Evolutionary conservation across 306 rosid species (phyloP).

Genomic region (Castanopsis chinensis): DNA sequence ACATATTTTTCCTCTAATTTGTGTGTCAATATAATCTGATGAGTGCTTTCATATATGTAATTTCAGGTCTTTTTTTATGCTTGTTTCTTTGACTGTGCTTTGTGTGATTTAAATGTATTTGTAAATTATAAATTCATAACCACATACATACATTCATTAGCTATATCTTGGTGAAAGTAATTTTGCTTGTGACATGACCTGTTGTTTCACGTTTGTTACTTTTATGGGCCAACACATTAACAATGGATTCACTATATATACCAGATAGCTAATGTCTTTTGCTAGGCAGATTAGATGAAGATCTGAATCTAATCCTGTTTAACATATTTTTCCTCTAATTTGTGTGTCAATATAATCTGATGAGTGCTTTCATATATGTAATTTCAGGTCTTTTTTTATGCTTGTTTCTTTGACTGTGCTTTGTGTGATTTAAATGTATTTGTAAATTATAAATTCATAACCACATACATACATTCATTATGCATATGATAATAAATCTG

Average conservation of each 20-base stretch:
- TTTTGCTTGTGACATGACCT: too few species aligned
- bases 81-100: background rate
- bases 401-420: background rate
- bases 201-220: background rate
- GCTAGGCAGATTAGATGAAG: background rate
- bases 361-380: background rate
- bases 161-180: too few species aligned
- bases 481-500: background rate
- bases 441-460: background rate
- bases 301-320: conserved; percentile 14
- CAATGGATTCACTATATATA: background rate
- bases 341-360: background rate
- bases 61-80: background rate
- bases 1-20: background rate
- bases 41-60: background rate
- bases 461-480: background rate
- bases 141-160: background rate
- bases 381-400: background rate
- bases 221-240: background rate
- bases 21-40: background rate
- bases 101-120: background rate
- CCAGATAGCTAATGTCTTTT: background rate
- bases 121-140: background rate
- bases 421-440: background rate
- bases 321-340: conserved; percentile 1